These are phyloP conservation scores for Salvia splendens DNA, from an alignment of 257 asterid species.

Conservation along the genomic window DNA sequence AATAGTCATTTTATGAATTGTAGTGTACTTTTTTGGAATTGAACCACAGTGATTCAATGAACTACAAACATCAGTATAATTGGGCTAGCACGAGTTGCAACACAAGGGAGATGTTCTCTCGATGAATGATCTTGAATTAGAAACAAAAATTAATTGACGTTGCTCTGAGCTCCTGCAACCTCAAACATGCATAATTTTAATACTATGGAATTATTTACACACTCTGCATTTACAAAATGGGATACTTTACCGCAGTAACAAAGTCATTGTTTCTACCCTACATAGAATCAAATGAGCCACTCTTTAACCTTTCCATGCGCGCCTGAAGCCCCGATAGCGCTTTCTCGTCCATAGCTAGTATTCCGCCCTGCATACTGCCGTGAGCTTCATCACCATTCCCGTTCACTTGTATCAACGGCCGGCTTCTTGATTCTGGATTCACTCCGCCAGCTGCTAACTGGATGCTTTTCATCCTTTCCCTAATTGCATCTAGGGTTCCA, in stretches of 20 bases:
- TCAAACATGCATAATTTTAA: conserved; percentile 25
- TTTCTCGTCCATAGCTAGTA: conserved; percentile 95
- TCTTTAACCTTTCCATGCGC: conserved; percentile 94
- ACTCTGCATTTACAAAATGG: conserved; percentile 42
- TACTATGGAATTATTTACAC: conserved; percentile 29
- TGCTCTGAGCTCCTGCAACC: conserved; percentile 31
- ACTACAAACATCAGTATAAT: too few species aligned
- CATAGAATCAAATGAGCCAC: conserved; percentile 76
- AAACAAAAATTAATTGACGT: conserved; percentile 33
- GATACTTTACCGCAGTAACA: conserved; percentile 33
- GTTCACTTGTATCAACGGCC: conserved; percentile 59
- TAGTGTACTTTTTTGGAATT: too few species aligned
- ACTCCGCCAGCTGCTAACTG: conserved; percentile 74
- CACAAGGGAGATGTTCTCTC: conserved; percentile 1
- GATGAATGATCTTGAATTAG: conserved; percentile 18
- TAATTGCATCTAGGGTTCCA: conserved; percentile 89
- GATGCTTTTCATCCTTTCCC: conserved; percentile 99
- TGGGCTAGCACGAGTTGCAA: background rate
- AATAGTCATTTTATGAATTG: too few species aligned
- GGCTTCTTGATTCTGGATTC: conserved; percentile 56
- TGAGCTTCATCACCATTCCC: conserved; percentile 55
- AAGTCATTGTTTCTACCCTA: conserved; percentile 39
- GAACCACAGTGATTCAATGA: too few species aligned
- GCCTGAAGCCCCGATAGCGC: conserved; percentile 98
- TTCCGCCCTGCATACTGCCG: conserved; percentile 47